Evolutionary conservation across 2,329 filamentous ascomycete genomes (phyloP), one percentile per base, ranked within the genome.

Genomic region (Colletotrichum aenigma): DNA sequence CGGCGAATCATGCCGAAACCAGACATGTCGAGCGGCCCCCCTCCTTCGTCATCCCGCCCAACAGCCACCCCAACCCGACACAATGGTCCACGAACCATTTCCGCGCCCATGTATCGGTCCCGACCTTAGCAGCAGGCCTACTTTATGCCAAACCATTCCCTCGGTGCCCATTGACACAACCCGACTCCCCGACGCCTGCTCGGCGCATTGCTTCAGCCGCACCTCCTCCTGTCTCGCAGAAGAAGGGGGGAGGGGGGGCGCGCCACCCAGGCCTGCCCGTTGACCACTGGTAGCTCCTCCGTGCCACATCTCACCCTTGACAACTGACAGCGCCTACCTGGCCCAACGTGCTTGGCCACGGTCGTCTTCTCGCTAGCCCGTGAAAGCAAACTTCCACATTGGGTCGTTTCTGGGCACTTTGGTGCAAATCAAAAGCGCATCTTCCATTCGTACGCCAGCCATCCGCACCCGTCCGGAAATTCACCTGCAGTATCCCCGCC

Each of bases 131-230:
- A 70, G 55, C 32, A 58, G n/a, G 43, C 60, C 43, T 65, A 56
- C 60, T 61, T 43, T 36, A 52, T 65, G 60, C 48, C 71, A 70
- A 74, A 74, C 71, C 71, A 66, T 26, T 48, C 58, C 71, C 58
- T 43, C 66, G 71, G 71, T 56, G 71, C 71, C 66, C 70, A 36
- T 21, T 16, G 21, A 66, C 68, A 62, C n/a, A 48, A 73, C 56
- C 30, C 56, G 26, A 34, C 36, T 43, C 32, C 36, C 60, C 21
- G 26, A 65, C 60, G 26, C 66, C 60, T 48, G 24, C 60, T 58
- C 71, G n/a, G 15, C 66, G 43, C 43, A 48, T 70, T n/a, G 32
- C 52, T n/a, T 55, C 66, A 71, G 60, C 71, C 28, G 66, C 67
- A 60, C 66, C 66, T 68, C 66, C 52, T 61, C 30, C 58, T 34